Base-by-base conservation (phyloP, 164 flowering plant genomes). In the Kalanchoe fedtschenkoi region DNA sequence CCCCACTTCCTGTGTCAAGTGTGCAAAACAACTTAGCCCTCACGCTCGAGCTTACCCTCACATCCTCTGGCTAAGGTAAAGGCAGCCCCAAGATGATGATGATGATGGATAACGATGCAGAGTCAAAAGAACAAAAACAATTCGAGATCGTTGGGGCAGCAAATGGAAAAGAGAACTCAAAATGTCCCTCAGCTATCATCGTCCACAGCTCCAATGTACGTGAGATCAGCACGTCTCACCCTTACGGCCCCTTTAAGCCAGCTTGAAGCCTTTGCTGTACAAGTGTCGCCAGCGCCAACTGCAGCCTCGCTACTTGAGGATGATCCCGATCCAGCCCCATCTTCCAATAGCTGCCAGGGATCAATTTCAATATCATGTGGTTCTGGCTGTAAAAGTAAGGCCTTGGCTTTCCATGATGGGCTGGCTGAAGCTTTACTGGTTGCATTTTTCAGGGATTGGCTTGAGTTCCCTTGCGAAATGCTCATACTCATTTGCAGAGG, bases 161-260 rank as follows among this genome's bases (percentile, higher is more conserved):
- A 41, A 58, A 72, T 59, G 38, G 67, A 68, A 74, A 43, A 72
- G 67, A 57, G 42, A 46, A 63, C 60, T 59, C 33, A 55, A 55
- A 34, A 34, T 37, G 28, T 44, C 64, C 42, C 71, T 91, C 77
- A 95, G 78, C 79, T 91, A 70, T 89, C 96, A 53, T 95, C 99
- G 67, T 95, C 99, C 47, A 87, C 78, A 15, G 95, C 68, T 16
- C 99, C 97, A 69, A 87, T 78, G 60, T 86, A 95, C 1, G 91
- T 84, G 72, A 95, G 93, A 59, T 95, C 96, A 9, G 91, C 78
- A 66, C 99, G 78, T 68, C 99, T 83, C 46, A 89, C 83, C 63
- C 99, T 84, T 15, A 95, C 81, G 2, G 97, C 77, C 53, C 99
- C 99, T 75, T 78, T 91, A 19, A 95, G 95, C 90, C 88, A 89